Base-by-base conservation (phyloP, 1,139 yeast genomes). In the Hyphopichia wangnamkhiaoensis region DNA sequence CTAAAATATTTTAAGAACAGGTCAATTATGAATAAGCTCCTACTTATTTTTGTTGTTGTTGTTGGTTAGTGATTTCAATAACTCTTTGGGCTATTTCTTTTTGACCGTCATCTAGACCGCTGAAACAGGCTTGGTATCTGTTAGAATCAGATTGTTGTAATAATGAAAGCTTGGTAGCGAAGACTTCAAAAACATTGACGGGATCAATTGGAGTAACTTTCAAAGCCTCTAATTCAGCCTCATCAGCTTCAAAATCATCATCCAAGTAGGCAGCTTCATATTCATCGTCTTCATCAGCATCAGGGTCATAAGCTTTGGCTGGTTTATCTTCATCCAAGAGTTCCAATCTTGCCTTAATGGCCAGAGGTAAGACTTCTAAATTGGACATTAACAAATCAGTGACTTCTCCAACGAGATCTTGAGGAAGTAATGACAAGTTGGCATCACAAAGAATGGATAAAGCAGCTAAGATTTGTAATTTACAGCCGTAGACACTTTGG, bases 401-500 rank as follows among this genome's bases (percentile, higher is more conserved):
- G 3, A 69, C 52, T 47, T 72, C 77, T 1, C 71, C 63, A 14
- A 69, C 50, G 37, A 68, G 57, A 41, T 72, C 77, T 45, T 66
- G 58, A 3, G 46, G 53, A 14, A 65, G 59, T 18, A 55, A 46
- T n/a, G 54, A 42, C 28, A 66, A 50, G 16, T 58, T 61, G 12
- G 62, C 56, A 37, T 59, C 64, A 37, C 58, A 52, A 13, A 71
- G 45, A 19, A 73, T 56, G 3, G 71, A 47, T 39, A 68, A 52
- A 25, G 66, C 53, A 1, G 79, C 68, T 51, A 77, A 58, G 5
- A 76, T 69, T 54, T 79, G 81, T 33, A 78, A 59, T 51, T 78
- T 79, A 46, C 80, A 68, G 18, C 82, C 83, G 45, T 76, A 77
- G 15, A 77, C 82, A 52, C 80, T 76, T 46, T 69, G 74, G 60